A percentile compares a stretch with the other conserved stretches of the same genome.
These are phyloP conservation scores for Stemphylium vesicarium DNA, from an alignment of 2,329 filamentous ascomycete species.

Conservation along the genomic window DNA sequence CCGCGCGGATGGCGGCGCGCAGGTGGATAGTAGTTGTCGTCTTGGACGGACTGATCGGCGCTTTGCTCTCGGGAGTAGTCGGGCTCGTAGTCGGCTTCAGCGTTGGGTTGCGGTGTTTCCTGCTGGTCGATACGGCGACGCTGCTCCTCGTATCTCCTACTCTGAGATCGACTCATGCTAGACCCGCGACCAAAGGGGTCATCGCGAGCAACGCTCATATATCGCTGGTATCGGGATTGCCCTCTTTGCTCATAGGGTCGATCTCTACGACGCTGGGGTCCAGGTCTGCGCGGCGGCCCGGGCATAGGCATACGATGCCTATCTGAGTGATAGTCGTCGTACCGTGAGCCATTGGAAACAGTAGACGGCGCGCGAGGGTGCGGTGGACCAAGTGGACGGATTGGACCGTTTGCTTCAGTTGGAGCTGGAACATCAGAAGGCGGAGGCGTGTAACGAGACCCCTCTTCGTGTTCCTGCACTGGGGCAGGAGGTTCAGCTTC, in stretches of 20 bases:
- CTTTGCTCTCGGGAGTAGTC: constrained; percentile 43
- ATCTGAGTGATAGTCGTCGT: constrained; percentile 33
- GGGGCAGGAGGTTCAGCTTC: constrained; percentile 23
- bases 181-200: constrained; percentile 45
- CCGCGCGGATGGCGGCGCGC: constrained; percentile 33
- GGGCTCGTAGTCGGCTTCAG: constrained; percentile 35
- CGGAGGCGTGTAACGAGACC: constrained; percentile 39
- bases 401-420: constrained; percentile 22
- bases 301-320: constrained; percentile 37
- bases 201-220: constrained; percentile 44
- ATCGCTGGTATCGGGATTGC: constrained; percentile 45
- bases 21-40: constrained; percentile 32
- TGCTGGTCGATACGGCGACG: constrained; percentile 46
- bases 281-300: constrained; percentile 35
- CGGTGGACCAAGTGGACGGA: constrained; percentile 24
- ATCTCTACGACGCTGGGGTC: constrained; percentile 42
- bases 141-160: constrained; percentile 45
- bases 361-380: constrained; percentile 36
- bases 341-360: constrained; percentile 43
- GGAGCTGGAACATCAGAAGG: constrained; percentile 23
- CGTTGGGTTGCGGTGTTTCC: constrained; percentile 44
- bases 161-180: constrained; percentile 45
- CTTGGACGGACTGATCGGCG: constrained; percentile 35
- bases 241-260: constrained; percentile 40
- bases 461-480: constrained; percentile 36